phyloP scores from a whole-genome alignment of 176 grass and related monocot species.

The Paspalum vaginatum region DNA sequence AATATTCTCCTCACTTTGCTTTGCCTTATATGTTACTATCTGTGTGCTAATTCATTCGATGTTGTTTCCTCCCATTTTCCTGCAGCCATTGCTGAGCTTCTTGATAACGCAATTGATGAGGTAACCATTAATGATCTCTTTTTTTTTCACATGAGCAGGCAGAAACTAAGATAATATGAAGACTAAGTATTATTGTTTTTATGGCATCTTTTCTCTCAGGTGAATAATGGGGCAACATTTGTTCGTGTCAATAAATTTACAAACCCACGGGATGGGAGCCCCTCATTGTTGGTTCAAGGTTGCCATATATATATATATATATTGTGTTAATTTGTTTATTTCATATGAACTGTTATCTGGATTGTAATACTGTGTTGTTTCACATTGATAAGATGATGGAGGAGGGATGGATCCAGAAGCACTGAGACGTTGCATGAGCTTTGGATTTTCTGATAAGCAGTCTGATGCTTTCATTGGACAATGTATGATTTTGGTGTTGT shows the following conservation, averaged over 20 bases:
- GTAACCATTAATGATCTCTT: conserved; percentile 32
- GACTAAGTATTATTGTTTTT: conserved; percentile 40
- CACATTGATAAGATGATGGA: conserved; percentile 77
- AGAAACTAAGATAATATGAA: conserved; percentile 13
- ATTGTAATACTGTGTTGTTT: conserved; percentile 36
- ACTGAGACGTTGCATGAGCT: conserved; percentile 86
- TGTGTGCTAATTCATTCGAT: conserved; percentile 22
- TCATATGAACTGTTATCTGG: conserved; percentile 22
- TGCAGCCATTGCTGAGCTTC: conserved; percentile 77
- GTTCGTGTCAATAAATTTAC: conserved; percentile 65
- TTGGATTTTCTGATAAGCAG: conserved; percentile 98
- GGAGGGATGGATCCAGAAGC: conserved; percentile 93
- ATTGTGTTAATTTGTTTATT: conserved; percentile 8
- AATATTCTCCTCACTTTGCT: background rate
- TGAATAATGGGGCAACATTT: conserved; percentile 77
- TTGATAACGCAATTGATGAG: conserved; percentile 84
- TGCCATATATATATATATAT: conserved; percentile 36
- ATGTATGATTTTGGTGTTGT: conserved; percentile 57
- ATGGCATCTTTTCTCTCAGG: conserved; percentile 47
- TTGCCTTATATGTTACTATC: conserved; percentile 30
- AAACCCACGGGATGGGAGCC: conserved; percentile 58
- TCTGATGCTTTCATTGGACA: conserved; percentile 91
- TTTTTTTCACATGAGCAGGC: conserved; percentile 19
- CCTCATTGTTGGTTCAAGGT: conserved; percentile 83
- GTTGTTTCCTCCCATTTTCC: conserved; percentile 27